These are phyloP conservation scores for Dryas octopetala DNA, from an alignment of 306 rosid genomes.

Conservation along the genomic window DNA sequence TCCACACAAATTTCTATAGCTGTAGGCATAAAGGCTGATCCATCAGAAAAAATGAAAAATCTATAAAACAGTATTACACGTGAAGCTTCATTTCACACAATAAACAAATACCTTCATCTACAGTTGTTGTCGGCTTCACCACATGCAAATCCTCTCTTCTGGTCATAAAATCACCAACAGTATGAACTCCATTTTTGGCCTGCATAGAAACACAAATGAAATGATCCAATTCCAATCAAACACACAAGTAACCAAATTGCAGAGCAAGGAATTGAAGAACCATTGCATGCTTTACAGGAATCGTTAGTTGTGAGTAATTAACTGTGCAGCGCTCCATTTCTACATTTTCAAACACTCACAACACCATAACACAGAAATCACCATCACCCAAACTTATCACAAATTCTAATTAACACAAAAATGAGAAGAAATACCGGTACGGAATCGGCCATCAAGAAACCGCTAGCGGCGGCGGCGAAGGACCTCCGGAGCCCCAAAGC, in stretches of 20 bases:
- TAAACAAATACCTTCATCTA: slow-evolving; percentile 71
- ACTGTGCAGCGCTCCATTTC: background rate
- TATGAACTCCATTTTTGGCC: slow-evolving; percentile 65
- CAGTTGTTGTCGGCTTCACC: slow-evolving; percentile 85
- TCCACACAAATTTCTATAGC: slow-evolving; percentile 88
- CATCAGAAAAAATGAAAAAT: slow-evolving; percentile 28
- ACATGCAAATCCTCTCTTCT: slow-evolving; percentile 65
- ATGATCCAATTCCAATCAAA: slow-evolving; percentile 5
- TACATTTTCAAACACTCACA: background rate
- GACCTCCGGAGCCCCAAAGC: slow-evolving; percentile 34
- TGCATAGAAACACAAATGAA: slow-evolving; percentile 24
- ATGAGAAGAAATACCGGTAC: slow-evolving; percentile 40
- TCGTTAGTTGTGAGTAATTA: background rate
- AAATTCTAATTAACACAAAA: background rate
- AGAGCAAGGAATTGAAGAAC: too few relatives aligned
- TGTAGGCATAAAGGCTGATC: slow-evolving; percentile 42
- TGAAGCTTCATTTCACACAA: background rate
- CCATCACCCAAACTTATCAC: background rate
- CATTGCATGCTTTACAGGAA: too few relatives aligned
- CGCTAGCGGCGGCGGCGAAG: slow-evolving; percentile 28
- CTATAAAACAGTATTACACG: background rate
- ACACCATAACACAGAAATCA: background rate
- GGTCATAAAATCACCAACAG: slow-evolving; percentile 95
- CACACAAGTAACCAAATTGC: background rate
- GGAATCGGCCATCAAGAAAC: slow-evolving; percentile 57